phyloP scores from a whole-genome alignment of 2,329 filamentous ascomycete species.

The Cladosporium velox region DNA sequence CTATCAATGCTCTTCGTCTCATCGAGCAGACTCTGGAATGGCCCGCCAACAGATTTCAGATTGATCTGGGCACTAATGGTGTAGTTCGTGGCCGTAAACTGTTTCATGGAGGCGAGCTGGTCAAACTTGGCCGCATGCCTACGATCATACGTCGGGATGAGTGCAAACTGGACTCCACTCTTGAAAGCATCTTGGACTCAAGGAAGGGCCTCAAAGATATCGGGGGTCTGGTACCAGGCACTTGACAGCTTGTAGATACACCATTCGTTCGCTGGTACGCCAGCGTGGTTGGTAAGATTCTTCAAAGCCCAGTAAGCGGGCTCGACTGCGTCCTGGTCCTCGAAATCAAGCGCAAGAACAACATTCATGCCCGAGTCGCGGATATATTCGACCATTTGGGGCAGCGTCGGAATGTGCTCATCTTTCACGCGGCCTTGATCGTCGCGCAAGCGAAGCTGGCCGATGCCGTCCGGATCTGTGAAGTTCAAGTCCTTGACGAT shows the following conservation, averaged over 20 bases:
- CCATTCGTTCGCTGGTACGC: constrained; percentile 24
- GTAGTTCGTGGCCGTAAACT: constrained; percentile 24
- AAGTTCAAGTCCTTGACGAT: constrained; percentile 20
- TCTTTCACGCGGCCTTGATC: constrained; percentile 25
- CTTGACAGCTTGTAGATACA: constrained; percentile 28
- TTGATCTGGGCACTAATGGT: constrained; percentile 25
- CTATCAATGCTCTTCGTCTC: background rate
- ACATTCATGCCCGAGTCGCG: constrained; percentile 25
- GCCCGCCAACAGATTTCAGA: constrained; percentile 14
- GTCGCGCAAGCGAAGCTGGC: constrained; percentile 24
- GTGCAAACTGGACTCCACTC: constrained; percentile 15
- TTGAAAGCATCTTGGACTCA: constrained; percentile 28
- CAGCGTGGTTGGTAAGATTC: constrained; percentile 16
- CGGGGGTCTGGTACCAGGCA: constrained; percentile 23
- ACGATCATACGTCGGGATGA: constrained; percentile 26
- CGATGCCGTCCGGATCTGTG: constrained; percentile 21
- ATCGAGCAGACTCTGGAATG: constrained; percentile 23
- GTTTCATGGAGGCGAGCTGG: constrained; percentile 21
- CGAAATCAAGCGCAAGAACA: constrained; percentile 28
- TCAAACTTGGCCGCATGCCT: constrained; percentile 20
- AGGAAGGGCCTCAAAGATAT: constrained; percentile 24
- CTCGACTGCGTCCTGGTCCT: constrained; percentile 25
- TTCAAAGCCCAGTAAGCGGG: constrained; percentile 27
- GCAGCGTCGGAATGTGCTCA: constrained; percentile 23
- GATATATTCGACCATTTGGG: constrained; percentile 26